Evolutionary conservation across 2,329 filamentous ascomycete species (phyloP), one percentile per base, ranked within the genome.

Genomic region (Coleophoma eucalyptorum): DNA sequence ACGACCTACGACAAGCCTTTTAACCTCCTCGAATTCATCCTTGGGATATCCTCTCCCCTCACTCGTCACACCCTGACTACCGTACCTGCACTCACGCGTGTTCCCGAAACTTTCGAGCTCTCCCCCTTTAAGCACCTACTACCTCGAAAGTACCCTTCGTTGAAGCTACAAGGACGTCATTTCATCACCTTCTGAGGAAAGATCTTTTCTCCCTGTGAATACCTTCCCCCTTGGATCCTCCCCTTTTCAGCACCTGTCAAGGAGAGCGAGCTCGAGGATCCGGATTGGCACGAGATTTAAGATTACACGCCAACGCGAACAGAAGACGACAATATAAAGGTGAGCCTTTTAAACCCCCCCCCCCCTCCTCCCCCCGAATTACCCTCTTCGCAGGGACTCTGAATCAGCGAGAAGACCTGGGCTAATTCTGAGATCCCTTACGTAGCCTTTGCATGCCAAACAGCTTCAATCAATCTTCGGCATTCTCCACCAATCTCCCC

Each of bases 361-460:
- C 40, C 19, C 6, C 18, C 12, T 19, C 38, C 38, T 42, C 21
- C 16, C 11, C 16, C 38, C 13, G 15, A 26, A 21, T 26, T 15
- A 7, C 19, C 18, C 7, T 31, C 42, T n/a, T 8, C 16, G 6
- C 21, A 20, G 26, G 42, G 21, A 44, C 20, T 44, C 20, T 26
- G 26, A 8, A 26, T 26, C 26, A 26, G 6, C 26, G 31, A 56
- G 66, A 65, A 60, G 65, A 54, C 50, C 54, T 53, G 35, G 35
- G 35, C 35, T 38, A 38, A 38, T 38, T 18, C 15, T 50, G 26
- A 26, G 51, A 54, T 54, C 58, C 60, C 62, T 62, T 63, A 38
- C 50, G 42, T 58, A 63, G 61, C 54, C 57, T 58, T 50, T 58
- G 52, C 62, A 65, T 67, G 62, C 64, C 64, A 64, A 63, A 52